Percentiles rank a stretch among this genome's conserved stretches.
These are phyloP conservation scores for Halenospora varia DNA, from an alignment of 495 filamentous ascomycete genomes.

Conservation along the genomic window DNA sequence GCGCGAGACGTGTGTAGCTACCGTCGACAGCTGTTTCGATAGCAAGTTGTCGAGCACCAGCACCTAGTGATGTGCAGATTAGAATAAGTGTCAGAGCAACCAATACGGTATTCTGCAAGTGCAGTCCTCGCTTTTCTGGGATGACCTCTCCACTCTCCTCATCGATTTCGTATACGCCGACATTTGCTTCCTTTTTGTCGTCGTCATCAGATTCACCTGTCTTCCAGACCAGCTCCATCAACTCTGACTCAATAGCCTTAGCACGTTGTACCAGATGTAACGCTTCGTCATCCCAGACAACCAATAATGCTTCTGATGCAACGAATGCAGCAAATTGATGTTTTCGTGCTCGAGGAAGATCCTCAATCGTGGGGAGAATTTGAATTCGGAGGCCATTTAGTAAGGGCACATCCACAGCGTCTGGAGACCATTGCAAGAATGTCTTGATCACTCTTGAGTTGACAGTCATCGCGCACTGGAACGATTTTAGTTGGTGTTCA, in stretches of 20 bases:
- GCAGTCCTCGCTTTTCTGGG: constrained; percentile 59
- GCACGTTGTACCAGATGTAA: constrained; percentile 62
- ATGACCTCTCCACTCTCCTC: constrained; percentile 64
- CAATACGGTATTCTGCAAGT: constrained; percentile 63
- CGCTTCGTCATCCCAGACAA: constrained; percentile 77
- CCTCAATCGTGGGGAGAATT: constrained; percentile 64
- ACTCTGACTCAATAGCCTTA: constrained; percentile 63
- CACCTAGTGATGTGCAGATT: constrained; percentile 58
- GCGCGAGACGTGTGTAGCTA: constrained; percentile 54
- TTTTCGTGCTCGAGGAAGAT: constrained; percentile 62
- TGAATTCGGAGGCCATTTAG: constrained; percentile 71
- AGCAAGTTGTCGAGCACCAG: constrained; percentile 61
- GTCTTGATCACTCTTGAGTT: constrained; percentile 73
- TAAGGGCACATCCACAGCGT: constrained; percentile 68
- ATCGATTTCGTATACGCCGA: constrained; percentile 54
- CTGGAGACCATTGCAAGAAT: constrained; percentile 66
- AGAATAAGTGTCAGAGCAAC: constrained; percentile 60
- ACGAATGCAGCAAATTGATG: constrained; percentile 76
- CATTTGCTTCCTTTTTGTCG: constrained; percentile 39
- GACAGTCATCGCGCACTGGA: constrained; percentile 72
- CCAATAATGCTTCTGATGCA: constrained; percentile 58
- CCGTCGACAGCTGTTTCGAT: constrained; percentile 63
- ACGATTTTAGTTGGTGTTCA: constrained; percentile 9
- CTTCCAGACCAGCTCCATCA: constrained; percentile 73
- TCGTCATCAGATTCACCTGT: constrained; percentile 44